phyloP scores from a whole-genome alignment of 2,329 filamentous ascomycete genomes.

The Decorospora gaudefroyi region DNA sequence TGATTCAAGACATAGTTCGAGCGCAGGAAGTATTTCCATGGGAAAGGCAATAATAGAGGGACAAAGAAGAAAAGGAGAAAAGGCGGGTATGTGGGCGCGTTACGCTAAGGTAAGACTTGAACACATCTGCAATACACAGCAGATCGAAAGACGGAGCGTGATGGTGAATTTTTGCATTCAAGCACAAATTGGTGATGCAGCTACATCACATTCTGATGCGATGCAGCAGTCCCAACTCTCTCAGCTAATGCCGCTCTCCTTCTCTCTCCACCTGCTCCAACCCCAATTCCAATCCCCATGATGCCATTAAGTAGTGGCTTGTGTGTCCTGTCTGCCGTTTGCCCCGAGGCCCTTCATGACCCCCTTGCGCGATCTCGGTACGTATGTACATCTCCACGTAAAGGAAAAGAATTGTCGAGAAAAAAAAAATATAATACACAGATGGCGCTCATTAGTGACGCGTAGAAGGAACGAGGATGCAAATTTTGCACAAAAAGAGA shows the following conservation, averaged over 20 bases:
- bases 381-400: constrained; percentile 38
- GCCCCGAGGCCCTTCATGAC: constrained; percentile 4
- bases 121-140: not conserved
- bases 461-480: constrained; percentile 12
- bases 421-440: constrained; percentile 29
- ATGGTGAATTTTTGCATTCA: constrained; percentile 6
- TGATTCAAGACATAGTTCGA: too few relatives aligned
- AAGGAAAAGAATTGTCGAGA: constrained; percentile 17
- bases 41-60: too few relatives aligned
- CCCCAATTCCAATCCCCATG: too few relatives aligned
- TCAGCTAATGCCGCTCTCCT: constrained; percentile 2
- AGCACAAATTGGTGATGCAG: constrained; percentile 18
- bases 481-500: constrained; percentile 1
- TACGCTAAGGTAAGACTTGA: too few relatives aligned
- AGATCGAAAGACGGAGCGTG: not conserved
- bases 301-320: constrained; percentile 13
- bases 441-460: constrained; percentile 23
- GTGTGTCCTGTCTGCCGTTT: constrained; percentile 8
- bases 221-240: constrained; percentile 19
- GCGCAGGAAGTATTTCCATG: too few relatives aligned
- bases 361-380: constrained; percentile 5
- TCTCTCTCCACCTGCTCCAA: constrained; percentile 2
- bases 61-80: too few relatives aligned
- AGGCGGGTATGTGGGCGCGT: too few relatives aligned
- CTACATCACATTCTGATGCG: constrained; percentile 8